phyloP scores from a whole-genome alignment of 805 yeast genomes.

The Candida tammaniensis region DNA sequence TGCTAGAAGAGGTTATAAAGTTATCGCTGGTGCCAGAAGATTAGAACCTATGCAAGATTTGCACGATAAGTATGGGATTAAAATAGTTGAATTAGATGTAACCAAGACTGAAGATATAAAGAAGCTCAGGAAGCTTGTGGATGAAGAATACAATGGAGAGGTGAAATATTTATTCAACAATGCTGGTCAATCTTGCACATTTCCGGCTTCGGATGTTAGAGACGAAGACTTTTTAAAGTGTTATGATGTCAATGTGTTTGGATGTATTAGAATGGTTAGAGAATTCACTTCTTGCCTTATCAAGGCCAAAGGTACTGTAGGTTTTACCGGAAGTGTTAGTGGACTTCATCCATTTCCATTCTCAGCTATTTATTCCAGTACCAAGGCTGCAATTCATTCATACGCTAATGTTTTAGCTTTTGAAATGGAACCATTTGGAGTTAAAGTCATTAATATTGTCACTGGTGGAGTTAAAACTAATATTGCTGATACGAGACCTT shows the following conservation, averaged over 20 bases:
- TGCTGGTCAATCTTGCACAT: slow-evolving; percentile 74
- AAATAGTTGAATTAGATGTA: slow-evolving; percentile 56
- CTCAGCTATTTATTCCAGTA: slow-evolving; percentile 60
- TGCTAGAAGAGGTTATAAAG: slow-evolving; percentile 51
- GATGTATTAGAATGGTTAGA: slow-evolving; percentile 61
- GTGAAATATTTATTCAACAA: slow-evolving; percentile 68
- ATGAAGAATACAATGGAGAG: slow-evolving; percentile 38
- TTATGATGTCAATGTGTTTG: slow-evolving; percentile 67
- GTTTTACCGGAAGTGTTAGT: slow-evolving; percentile 72
- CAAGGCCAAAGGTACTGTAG: slow-evolving; percentile 64
- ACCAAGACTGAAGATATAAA: slow-evolving; percentile 47
- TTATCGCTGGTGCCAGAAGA: slow-evolving; percentile 75
- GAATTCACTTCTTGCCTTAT: slow-evolving; percentile 56
- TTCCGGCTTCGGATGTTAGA: slow-evolving; percentile 65
- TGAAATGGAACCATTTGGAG: slow-evolving; percentile 72
- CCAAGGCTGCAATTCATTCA: slow-evolving; percentile 75
- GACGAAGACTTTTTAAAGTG: slow-evolving; percentile 51
- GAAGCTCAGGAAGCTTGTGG: slow-evolving; percentile 42
- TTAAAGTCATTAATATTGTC: slow-evolving; percentile 62
- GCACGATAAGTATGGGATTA: slow-evolving; percentile 42
- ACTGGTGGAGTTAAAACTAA: slow-evolving; percentile 77
- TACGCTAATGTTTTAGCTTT: slow-evolving; percentile 61
- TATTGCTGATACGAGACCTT: slow-evolving; percentile 62
- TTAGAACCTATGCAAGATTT: slow-evolving; percentile 56
- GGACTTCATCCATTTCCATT: slow-evolving; percentile 71